These are phyloP conservation scores for Blastomyces parvus DNA, from an alignment of 2,329 filamentous ascomycete species.

Conservation along the genomic window DNA sequence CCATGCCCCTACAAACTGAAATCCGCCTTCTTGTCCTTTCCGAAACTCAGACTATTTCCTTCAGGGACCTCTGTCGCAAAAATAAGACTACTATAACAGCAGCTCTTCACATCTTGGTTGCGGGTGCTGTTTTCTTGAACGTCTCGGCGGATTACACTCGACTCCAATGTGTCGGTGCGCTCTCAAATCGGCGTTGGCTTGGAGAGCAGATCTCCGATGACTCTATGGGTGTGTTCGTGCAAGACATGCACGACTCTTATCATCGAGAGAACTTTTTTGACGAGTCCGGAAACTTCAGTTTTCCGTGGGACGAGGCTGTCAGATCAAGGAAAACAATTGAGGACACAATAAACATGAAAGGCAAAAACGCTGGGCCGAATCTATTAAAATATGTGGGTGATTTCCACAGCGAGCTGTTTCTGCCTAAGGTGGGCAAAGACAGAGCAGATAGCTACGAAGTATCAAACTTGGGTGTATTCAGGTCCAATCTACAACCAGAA, in stretches of 20 bases:
- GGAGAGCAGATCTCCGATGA: conserved; percentile 26
- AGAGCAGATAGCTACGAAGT: conserved; percentile 36
- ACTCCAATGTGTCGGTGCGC: conserved; percentile 27
- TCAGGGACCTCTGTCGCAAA: conserved; percentile 28
- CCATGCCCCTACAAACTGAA: conserved; percentile 19
- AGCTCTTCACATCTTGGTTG: conserved; percentile 32
- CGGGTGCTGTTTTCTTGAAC: conserved; percentile 30
- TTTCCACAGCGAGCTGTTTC: conserved; percentile 29
- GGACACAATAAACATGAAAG: conserved; percentile 20
- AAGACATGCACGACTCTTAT: conserved; percentile 28
- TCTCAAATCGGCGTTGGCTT: conserved; percentile 34
- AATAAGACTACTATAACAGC: conserved; percentile 36
- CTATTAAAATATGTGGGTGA: conserved; percentile 36
- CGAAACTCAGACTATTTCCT: conserved; percentile 19
- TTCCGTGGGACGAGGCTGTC: conserved; percentile 29
- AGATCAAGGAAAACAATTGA: conserved; percentile 26
- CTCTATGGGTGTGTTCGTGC: conserved; percentile 31
- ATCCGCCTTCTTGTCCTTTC: conserved; percentile 28
- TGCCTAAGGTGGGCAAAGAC: conserved; percentile 30
- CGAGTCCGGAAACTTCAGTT: conserved; percentile 10
- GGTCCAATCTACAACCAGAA: not conserved
- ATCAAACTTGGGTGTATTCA: conserved; percentile 38
- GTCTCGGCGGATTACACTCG: conserved; percentile 23
- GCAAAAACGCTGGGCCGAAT: conserved; percentile 27
- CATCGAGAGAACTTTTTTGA: conserved; percentile 16